These are phyloP conservation scores for Septoria linicola DNA, from an alignment of 2,329 filamentous ascomycete genomes.

Conservation along the genomic window DNA sequence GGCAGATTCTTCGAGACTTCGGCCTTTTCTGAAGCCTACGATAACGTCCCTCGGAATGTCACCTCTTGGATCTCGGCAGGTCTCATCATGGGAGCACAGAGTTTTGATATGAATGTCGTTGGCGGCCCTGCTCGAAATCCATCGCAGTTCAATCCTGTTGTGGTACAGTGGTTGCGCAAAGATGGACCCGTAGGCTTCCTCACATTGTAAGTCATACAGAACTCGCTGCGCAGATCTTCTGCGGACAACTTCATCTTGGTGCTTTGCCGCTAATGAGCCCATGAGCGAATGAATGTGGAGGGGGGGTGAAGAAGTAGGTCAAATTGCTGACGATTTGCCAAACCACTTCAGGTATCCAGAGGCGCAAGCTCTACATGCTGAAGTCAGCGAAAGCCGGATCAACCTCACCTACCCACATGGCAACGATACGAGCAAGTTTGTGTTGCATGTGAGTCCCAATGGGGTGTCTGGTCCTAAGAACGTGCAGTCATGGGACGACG, in stretches of 20 bases:
- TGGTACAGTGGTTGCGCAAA: slow-evolving; percentile 56
- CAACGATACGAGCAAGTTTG: slow-evolving; percentile 35
- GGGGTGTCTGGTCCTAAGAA: slow-evolving; percentile 17
- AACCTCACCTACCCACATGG: slow-evolving; percentile 56
- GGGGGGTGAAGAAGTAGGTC: no score
- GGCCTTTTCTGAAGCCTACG: slow-evolving; percentile 59
- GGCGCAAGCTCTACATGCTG: slow-evolving; percentile 16
- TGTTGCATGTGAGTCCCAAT: slow-evolving; percentile 21
- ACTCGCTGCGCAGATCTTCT: no score
- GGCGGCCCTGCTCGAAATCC: slow-evolving; percentile 56
- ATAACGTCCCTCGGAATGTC: slow-evolving; percentile 58
- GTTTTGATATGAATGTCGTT: slow-evolving; percentile 56
- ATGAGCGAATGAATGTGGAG: no score
- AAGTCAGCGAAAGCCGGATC: slow-evolving; percentile 35
- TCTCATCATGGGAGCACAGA: slow-evolving; percentile 61
- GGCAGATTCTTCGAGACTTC: slow-evolving; percentile 45
- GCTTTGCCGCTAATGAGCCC: no score
- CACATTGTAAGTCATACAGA: slow-evolving; percentile 1
- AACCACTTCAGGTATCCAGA: slow-evolving; percentile 33
- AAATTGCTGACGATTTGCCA: no score
- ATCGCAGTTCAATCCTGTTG: slow-evolving; percentile 58
- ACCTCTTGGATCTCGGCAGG: slow-evolving; percentile 58
- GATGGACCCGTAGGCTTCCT: slow-evolving; percentile 25
- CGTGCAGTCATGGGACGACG: slow-evolving; percentile 20
- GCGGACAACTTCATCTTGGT: no score